Base-by-base conservation (phyloP, 345 rosid species). In the Eucalyptus tenuipes region DNA sequence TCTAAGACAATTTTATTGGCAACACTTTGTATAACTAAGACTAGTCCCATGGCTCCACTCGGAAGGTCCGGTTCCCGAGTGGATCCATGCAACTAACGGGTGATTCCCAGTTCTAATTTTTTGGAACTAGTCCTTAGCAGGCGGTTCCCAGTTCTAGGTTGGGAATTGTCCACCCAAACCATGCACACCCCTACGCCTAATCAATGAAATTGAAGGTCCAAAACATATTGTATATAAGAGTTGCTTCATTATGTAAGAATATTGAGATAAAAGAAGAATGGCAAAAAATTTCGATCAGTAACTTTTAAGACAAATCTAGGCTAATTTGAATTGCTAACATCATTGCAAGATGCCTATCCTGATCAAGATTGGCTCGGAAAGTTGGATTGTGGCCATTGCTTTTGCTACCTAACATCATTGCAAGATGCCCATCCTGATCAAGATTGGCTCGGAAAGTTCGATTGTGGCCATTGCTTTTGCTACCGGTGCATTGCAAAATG, bases 41-140 rank as follows among this genome's bases (percentile, higher is more conserved):
- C 55, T 0, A 7, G 24, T 52, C 7, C 24, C 10, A 52, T 52
- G 10, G 24, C 18, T 52, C 0, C 55, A 52, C 10, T 0, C 0
- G 1, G 0, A 52, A 4, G 1, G 0, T 52, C 55, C 10, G 1
- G 0, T 52, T 52, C 10, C 2, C 10, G 2, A 52, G 57, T 52
- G 0, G 10, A 52, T 52, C 57, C 47, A 45, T 0, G 0, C 57
- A 52, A 52, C 4, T 52, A 52, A 52, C 5, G 0, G 5, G 57
- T 52, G 25, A 52, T 52, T 20, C 10, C 5, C 10, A 18, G 0
- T 18, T 52, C 2, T 2, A 52, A 18, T 18, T 52, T 52, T 52
- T 52, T 18, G 2, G 10, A 52, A 52, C 57, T 52, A 52, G 24
- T 52, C 4, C 1, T 52, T 18, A 52, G 57, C 0, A 0, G 0